phyloP scores from a whole-genome alignment of 441 rosid species.

The Eruca vesicaria region DNA sequence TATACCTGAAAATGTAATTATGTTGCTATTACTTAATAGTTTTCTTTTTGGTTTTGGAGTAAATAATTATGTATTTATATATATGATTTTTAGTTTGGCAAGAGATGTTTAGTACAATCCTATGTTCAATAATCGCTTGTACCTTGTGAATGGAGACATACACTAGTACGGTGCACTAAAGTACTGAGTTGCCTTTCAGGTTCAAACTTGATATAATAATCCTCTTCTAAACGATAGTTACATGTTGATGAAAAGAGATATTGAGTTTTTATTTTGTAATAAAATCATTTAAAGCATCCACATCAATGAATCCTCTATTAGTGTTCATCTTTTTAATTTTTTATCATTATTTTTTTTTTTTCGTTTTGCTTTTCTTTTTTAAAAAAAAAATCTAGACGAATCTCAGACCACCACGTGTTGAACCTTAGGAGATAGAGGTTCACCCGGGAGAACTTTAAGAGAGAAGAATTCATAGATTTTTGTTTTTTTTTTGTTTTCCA shows the following conservation, averaged over 20 bases:
- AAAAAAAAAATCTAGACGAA: too few relatives aligned
- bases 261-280: not conserved
- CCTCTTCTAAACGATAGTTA: not conserved
- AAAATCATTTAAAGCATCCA: not conserved
- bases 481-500: too few relatives aligned
- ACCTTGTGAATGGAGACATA: not conserved
- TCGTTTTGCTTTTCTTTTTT: too few relatives aligned
- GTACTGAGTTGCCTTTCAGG: not conserved
- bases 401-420: too few relatives aligned
- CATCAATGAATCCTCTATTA: too few relatives aligned
- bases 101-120: not conserved
- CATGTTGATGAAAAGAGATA: not conserved
- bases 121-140: not conserved
- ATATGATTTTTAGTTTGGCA: not conserved
- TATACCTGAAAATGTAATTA: not conserved
- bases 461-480: too few relatives aligned
- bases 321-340: too few relatives aligned
- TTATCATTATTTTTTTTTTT: too few relatives aligned
- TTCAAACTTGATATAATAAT: slow-evolving; percentile 5
- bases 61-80: not conserved
- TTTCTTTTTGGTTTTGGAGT: not conserved
- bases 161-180: not conserved
- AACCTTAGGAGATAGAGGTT: too few relatives aligned
- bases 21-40: not conserved
- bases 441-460: too few relatives aligned